Conservation (phyloP, 768 basidiomycete species). For the Amanita polypyramis region DNA sequence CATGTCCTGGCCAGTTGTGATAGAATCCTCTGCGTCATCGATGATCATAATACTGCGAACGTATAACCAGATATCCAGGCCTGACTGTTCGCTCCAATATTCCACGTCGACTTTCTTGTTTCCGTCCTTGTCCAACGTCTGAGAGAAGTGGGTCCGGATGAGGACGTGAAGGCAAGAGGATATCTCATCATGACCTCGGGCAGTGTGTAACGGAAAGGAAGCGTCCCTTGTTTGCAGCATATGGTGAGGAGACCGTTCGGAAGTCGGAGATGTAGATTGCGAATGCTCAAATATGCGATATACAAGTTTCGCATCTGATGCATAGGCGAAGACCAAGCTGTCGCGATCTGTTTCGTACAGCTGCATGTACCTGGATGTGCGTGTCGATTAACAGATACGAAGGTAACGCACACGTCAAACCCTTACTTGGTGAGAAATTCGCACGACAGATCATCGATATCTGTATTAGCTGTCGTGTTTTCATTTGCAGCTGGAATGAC, state of each 20-base stretch:
- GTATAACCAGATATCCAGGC: not conserved
- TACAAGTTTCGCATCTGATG: not conserved
- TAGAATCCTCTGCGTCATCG: not conserved
- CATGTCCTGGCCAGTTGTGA: not conserved
- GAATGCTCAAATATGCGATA: not conserved
- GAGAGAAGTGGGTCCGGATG: not conserved
- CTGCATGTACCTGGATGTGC: constrained; percentile 1
- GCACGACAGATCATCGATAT: not conserved
- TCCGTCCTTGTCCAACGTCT: not conserved
- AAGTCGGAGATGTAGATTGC: not conserved
- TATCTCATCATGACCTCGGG: not conserved
- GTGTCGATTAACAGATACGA: not conserved
- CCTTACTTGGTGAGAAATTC: not conserved
- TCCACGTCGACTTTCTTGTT: not conserved
- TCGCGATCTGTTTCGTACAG: constrained; percentile 1
- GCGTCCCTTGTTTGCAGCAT: not conserved
- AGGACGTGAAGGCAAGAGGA: not conserved
- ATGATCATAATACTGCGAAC: not conserved
- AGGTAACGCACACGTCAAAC: not conserved
- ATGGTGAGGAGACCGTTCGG: not conserved
- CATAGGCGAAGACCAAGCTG: not conserved
- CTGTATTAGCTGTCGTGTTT: not conserved
- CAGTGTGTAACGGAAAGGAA: not conserved
- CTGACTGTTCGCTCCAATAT: not conserved
- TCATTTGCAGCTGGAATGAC: not conserved